Evolutionary conservation across 164 flowering plant genomes (phyloP), one percentile per base, ranked within the genome.

Genomic region (Warburgia ugandensis): DNA sequence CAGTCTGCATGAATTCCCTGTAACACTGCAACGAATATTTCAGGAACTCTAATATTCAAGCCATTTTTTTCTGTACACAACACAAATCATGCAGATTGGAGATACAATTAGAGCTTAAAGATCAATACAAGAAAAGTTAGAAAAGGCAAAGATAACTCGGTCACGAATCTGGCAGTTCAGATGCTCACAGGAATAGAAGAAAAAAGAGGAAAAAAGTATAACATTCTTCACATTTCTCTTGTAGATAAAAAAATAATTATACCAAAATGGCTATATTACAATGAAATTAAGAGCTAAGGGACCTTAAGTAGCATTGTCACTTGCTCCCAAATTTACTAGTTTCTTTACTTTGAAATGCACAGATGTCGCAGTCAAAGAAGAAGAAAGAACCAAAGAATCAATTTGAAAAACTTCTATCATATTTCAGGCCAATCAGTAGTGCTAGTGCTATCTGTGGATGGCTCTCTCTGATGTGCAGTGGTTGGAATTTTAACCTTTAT

Each of bases 391-490:
- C 14, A 36, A 22, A 29, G 19, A 13, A 25, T 17, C 20, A 37
- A 11, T 4, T 17, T 19, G 13, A 27, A 44, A 30, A 46, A 45
- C 11, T 19, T 17, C 29, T 28, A 12, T 56, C 42, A 68, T 16
- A 76, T 74, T 59, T 83, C 82, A 55, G 20, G 41, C 1, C 70
- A 65, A 37, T 78, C 81, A 29, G 56, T 56, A 12, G 58, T 52
- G 56, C 86, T 56, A 12, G 58, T 52, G 56, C 86, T 79, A 52
- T 81, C 89, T 47, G 72, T 16, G 21, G 95, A 85, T 21, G 78
- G 83, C 29, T 66, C 75, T 68, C 90, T 73, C 45, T 50, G 55
- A 57, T 67, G 89, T 33, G 53, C 60, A 23, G 63, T n/a, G 13
- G 35, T 45, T 14, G 75, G 70, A 48, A 51, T 70, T 39, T 48